These are phyloP conservation scores for Thielaviopsis euricoi DNA, from an alignment of 2,329 filamentous ascomycete genomes.

Conservation along the genomic window DNA sequence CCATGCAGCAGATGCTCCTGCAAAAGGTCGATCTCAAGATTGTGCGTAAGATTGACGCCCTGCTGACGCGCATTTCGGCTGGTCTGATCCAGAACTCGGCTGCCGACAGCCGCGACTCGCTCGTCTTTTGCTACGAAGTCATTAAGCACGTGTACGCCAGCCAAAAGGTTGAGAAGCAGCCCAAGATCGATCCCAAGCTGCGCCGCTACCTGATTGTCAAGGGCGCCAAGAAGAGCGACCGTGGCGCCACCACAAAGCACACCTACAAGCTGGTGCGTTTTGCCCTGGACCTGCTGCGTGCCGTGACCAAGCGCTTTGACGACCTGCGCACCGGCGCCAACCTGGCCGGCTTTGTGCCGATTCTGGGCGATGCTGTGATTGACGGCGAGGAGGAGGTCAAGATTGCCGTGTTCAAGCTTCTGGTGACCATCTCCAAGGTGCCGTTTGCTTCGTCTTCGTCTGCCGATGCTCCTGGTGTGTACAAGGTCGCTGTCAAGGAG, in stretches of 20 bases:
- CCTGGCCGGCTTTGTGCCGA: conserved; percentile 68
- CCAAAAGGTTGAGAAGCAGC: conserved; percentile 31
- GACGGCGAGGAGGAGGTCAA: conserved; percentile 85
- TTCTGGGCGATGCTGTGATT: conserved; percentile 74
- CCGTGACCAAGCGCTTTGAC: conserved; percentile 74
- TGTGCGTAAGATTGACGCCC: conserved; percentile 77
- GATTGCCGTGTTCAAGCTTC: conserved; percentile 68
- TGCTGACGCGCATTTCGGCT: conserved; percentile 66
- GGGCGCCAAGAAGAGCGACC: conserved; percentile 57
- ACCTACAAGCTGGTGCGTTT: conserved; percentile 81
- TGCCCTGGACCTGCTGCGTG: conserved; percentile 69
- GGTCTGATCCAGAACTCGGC: conserved; percentile 71
- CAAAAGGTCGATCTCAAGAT: conserved; percentile 74
- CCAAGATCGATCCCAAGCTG: conserved; percentile 43
- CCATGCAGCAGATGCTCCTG: conserved; percentile 60
- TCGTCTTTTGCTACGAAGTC: conserved; percentile 92
- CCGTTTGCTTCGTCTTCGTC: conserved; percentile 58
- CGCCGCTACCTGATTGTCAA: conserved; percentile 69
- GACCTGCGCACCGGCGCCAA: conserved; percentile 64
- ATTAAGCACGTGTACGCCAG: conserved; percentile 71
- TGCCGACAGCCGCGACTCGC: conserved; percentile 60
- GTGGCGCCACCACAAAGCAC: conserved; percentile 59
- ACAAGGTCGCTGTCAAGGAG: conserved; percentile 68
- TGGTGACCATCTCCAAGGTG: conserved; percentile 72
- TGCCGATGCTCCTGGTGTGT: conserved; percentile 46